These are phyloP conservation scores for Pyrus bretschneideri DNA, from an alignment of 306 rosid species.

Conservation along the genomic window DNA sequence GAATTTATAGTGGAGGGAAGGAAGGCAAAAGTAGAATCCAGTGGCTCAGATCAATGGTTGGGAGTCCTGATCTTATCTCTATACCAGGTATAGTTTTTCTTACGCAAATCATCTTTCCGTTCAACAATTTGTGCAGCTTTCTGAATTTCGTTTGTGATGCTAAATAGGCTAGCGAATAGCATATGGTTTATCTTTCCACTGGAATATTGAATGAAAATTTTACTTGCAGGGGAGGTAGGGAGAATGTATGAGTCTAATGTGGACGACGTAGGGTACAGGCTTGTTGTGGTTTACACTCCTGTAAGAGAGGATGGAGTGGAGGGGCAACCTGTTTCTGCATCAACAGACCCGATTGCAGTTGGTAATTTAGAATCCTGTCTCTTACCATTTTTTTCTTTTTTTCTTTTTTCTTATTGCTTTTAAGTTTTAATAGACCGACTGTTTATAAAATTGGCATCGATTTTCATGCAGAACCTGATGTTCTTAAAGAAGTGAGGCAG, in stretches of 20 bases:
- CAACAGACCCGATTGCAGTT: conserved; percentile 90
- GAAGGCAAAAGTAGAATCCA: conserved; percentile 96
- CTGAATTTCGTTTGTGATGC: not conserved
- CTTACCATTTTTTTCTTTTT: not conserved
- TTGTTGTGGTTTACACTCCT: conserved; percentile 92
- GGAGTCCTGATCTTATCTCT: conserved; percentile 98
- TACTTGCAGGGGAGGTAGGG: conserved; percentile 74
- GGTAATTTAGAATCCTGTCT: conserved; percentile 45
- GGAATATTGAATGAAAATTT: conserved; percentile 8
- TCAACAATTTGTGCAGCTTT: not conserved
- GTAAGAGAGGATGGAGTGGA: conserved; percentile 93
- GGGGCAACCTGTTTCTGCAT: conserved; percentile 84
- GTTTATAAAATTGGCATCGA: conserved; percentile 1
- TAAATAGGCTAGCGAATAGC: not conserved
- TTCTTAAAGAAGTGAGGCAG: conserved; percentile 91
- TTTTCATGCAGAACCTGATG: conserved; percentile 80
- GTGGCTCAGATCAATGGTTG: conserved; percentile 99
- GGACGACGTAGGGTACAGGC: conserved; percentile 92
- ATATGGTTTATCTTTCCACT: not conserved
- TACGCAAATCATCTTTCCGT: not conserved
- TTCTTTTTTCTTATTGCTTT: not conserved
- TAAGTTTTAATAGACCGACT: not conserved
- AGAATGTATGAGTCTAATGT: conserved; percentile 96
- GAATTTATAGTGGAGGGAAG: conserved; percentile 88
- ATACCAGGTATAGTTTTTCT: conserved; percentile 54